Evolutionary conservation across 306 rosid genomes (phyloP).

Genomic region (Neltuma alba): DNA sequence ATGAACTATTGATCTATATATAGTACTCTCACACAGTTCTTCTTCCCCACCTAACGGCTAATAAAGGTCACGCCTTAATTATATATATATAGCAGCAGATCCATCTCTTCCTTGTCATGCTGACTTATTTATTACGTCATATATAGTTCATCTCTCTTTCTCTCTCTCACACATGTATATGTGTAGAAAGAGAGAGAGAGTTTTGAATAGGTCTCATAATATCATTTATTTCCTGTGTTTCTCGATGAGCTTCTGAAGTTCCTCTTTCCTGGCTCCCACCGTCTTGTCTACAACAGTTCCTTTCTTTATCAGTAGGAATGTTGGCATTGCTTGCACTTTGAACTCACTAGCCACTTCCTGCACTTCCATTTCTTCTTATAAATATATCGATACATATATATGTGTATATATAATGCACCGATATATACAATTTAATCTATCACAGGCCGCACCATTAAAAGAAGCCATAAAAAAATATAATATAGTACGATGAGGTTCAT

Average conservation of each 20-base stretch:
- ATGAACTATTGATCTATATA: neutral
- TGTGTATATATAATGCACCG: too few relatives aligned
- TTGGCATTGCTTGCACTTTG: slow-evolving; percentile 69
- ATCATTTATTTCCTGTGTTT: slow-evolving; percentile 44
- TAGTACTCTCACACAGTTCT: neutral
- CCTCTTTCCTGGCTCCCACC: slow-evolving; percentile 70
- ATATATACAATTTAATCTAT: too few relatives aligned
- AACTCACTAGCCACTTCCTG: slow-evolving; percentile 72
- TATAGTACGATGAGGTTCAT: too few relatives aligned
- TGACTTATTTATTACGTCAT: neutral
- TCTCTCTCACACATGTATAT: neutral
- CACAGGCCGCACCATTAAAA: too few relatives aligned
- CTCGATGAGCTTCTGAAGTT: slow-evolving; percentile 65
- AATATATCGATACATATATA: neutral
- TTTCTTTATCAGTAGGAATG: slow-evolving; percentile 66
- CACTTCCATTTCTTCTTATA: neutral
- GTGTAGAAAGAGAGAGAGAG: neutral
- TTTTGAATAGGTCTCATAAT: too few relatives aligned
- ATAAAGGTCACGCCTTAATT: neutral
- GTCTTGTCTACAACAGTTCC: slow-evolving; percentile 62
- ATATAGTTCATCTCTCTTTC: too few relatives aligned
- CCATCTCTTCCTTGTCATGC: neutral
- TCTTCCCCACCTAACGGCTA: neutral
- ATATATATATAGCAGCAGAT: neutral
- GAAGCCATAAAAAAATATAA: too few relatives aligned